A percentile compares a stretch with the other conserved stretches of the same genome.
These are phyloP conservation scores for Heterobasidion parviporum DNA, from an alignment of 1,284 basidiomycete genomes.

Conservation along the genomic window DNA sequence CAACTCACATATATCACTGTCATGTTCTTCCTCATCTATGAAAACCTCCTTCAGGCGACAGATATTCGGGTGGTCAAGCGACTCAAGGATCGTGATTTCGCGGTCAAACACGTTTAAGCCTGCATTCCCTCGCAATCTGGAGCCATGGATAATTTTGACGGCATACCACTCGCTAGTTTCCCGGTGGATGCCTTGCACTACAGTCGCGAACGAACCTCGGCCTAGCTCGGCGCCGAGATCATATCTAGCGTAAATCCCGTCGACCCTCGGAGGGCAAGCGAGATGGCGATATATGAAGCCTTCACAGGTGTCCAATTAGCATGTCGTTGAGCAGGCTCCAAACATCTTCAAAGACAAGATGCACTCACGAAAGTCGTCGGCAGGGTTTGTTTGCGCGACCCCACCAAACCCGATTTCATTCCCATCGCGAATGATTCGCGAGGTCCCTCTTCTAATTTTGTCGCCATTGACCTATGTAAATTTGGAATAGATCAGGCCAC, in stretches of 20 bases:
- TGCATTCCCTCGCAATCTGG: slow-evolving; percentile 29
- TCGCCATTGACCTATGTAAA: slow-evolving; percentile 23
- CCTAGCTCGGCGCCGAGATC: slow-evolving; percentile 64
- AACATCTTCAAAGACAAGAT: slow-evolving; percentile 2
- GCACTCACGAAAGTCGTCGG: slow-evolving; percentile 53
- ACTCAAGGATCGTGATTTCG: slow-evolving; percentile 76
- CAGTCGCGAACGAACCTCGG: slow-evolving; percentile 75
- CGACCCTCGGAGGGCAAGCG: slow-evolving; percentile 32
- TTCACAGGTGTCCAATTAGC: slow-evolving; percentile 9
- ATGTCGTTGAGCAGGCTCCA: background rate
- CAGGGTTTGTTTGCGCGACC: slow-evolving; percentile 32
- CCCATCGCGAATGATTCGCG: slow-evolving; percentile 63
- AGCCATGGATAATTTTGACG: slow-evolving; percentile 66
- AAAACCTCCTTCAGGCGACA: slow-evolving; percentile 78
- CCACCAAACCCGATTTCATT: slow-evolving; percentile 77
- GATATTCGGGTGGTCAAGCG: slow-evolving; percentile 73
- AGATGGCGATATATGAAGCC: slow-evolving; percentile 43
- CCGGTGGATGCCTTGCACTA: slow-evolving; percentile 61
- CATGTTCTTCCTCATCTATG: slow-evolving; percentile 35
- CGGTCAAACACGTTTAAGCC: slow-evolving; percentile 42
- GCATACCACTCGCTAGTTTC: slow-evolving; percentile 57
- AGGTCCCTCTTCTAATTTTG: slow-evolving; percentile 50
- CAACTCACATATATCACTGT: slow-evolving; percentile 56
- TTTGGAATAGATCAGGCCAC: too few relatives aligned
- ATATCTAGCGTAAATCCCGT: slow-evolving; percentile 52